phyloP scores from a whole-genome alignment of 495 filamentous ascomycete species.

The Penicillium coprophilum region DNA sequence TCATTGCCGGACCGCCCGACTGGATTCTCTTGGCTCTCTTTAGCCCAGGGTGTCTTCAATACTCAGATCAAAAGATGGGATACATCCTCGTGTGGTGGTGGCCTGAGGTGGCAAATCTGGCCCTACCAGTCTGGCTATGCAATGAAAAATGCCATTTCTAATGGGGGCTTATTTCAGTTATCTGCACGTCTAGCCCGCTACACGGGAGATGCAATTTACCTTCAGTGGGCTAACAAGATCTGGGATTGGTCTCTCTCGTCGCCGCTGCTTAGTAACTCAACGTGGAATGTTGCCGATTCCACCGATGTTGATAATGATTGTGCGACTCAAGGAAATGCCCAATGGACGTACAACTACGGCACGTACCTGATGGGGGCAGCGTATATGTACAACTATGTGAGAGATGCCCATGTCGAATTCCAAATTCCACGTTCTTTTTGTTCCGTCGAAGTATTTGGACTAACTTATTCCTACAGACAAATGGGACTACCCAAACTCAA shows the following conservation, averaged over 20 bases:
- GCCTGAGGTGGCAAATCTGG: conserved; percentile 58
- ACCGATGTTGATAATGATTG: conserved; percentile 55
- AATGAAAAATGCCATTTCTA: conserved; percentile 71
- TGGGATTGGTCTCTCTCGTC: conserved; percentile 62
- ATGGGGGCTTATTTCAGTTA: conserved; percentile 69
- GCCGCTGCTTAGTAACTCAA: conserved; percentile 48
- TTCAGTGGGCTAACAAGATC: conserved; percentile 64
- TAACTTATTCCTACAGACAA: conserved; percentile 13
- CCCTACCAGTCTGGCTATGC: conserved; percentile 51
- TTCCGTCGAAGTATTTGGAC: not conserved
- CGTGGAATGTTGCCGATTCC: conserved; percentile 62
- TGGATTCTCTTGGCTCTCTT: conserved; percentile 66
- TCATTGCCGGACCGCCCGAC: conserved; percentile 46
- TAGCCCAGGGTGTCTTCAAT: conserved; percentile 80
- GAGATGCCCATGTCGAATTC: conserved; percentile 16
- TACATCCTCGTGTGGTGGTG: conserved; percentile 46
- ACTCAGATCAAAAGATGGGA: conserved; percentile 61
- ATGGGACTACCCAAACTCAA: conserved; percentile 41
- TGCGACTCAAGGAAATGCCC: conserved; percentile 51
- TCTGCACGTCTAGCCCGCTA: conserved; percentile 65
- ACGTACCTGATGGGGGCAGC: conserved; percentile 68
- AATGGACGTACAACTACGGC: conserved; percentile 72
- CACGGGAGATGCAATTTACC: conserved; percentile 63
- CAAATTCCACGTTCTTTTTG: not conserved
- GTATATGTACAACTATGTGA: conserved; percentile 68